Evolutionary conservation across 306 rosid species (phyloP).

Genomic region (Cucumis hystrix): DNA sequence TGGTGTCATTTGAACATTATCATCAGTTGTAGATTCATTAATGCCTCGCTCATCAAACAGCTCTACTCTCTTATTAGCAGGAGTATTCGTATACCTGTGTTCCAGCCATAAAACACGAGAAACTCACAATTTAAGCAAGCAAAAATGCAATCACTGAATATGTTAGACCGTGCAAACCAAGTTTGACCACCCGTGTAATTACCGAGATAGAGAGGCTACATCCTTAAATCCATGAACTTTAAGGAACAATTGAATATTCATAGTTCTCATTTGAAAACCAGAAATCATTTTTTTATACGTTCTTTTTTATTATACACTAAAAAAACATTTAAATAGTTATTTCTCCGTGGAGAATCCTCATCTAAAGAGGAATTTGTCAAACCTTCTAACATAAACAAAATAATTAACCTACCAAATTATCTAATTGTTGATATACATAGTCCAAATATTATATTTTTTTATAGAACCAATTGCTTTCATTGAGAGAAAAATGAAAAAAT

Average conservation of each 20-base stretch:
- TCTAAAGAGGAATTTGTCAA: no score
- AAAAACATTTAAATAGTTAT: no score
- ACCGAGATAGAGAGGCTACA: background rate
- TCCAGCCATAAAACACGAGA: constrained; percentile 13
- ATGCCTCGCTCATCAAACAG: constrained; percentile 85
- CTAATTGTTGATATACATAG: no score
- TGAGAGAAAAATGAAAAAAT: no score
- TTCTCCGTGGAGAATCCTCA: no score
- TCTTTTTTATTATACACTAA: no score
- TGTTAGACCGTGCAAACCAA: background rate
- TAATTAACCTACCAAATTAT: no score
- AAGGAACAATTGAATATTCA: background rate
- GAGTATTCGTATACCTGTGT: constrained; percentile 67
- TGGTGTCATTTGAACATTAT: constrained; percentile 72
- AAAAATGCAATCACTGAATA: background rate
- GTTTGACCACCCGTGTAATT: background rate
- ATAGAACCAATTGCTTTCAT: no score
- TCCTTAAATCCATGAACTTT: background rate
- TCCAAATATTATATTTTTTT: no score
- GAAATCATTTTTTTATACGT: no score
- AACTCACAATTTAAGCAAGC: background rate
- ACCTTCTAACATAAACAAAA: no score
- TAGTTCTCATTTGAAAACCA: background rate
- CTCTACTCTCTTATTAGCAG: constrained; percentile 81
- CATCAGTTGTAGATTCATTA: constrained; percentile 67